Evolutionary conservation across 116 monocot genomes (phyloP).

Genomic region (Zostera marina): DNA sequence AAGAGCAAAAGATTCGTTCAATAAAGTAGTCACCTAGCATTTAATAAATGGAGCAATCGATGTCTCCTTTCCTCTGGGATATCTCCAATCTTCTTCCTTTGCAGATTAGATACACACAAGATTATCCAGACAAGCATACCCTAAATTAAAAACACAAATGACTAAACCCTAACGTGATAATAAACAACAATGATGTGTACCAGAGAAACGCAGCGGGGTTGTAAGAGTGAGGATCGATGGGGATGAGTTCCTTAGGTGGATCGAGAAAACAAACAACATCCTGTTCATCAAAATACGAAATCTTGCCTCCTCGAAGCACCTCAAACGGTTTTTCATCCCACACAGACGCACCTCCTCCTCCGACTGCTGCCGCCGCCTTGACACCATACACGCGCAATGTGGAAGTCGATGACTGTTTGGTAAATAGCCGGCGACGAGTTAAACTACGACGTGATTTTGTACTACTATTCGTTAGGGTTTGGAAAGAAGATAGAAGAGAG

Average conservation of each 20-base stretch:
- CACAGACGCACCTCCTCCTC: slow-evolving; percentile 1
- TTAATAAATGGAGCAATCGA: slow-evolving; percentile 29
- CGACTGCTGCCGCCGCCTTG: neutral
- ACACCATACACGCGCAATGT: neutral
- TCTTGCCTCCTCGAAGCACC: slow-evolving; percentile 31
- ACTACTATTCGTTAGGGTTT: neutral
- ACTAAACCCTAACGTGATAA: too few relatives aligned
- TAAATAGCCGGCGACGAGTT: too few relatives aligned
- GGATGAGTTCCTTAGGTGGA: slow-evolving; percentile 66
- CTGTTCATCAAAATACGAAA: slow-evolving; percentile 53
- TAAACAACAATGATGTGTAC: slow-evolving; percentile 9
- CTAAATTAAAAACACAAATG: too few relatives aligned
- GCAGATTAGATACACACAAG: neutral
- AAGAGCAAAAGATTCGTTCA: neutral
- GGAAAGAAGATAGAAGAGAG: neutral
- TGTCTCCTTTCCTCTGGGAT: slow-evolving; percentile 71
- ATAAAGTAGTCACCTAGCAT: slow-evolving; percentile 29
- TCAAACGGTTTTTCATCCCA: slow-evolving; percentile 77
- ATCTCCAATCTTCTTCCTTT: slow-evolving; percentile 80
- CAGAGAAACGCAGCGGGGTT: slow-evolving; percentile 74
- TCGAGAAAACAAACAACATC: slow-evolving; percentile 52
- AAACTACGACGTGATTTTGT: neutral
- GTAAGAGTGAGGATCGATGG: slow-evolving; percentile 48
- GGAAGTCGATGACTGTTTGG: neutral
- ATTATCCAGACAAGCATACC: neutral